A percentile compares a stretch with the other conserved stretches of the same genome.
These are phyloP conservation scores for Ceratocystis colombiana DNA, from an alignment of 2,329 filamentous ascomycete species.

Conservation along the genomic window DNA sequence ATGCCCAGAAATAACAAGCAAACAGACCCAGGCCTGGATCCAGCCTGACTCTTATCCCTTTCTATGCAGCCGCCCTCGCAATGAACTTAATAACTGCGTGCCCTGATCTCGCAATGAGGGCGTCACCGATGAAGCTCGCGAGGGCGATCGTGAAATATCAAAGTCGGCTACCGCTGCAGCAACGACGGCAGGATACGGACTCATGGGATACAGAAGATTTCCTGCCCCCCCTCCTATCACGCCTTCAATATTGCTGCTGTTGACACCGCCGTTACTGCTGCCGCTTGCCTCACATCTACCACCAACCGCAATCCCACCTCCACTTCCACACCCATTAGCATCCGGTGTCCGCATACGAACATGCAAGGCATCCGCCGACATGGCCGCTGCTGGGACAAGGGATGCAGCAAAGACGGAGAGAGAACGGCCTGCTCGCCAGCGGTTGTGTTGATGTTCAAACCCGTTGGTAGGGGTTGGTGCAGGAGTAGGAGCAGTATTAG, in stretches of 20 bases:
- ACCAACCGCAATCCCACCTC: too few relatives aligned
- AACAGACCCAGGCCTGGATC: neutral
- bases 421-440: neutral
- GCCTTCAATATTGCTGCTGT: neutral
- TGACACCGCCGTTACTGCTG: neutral
- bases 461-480: too few relatives aligned
- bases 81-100: conserved; percentile 17
- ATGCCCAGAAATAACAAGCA: neutral
- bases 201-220: neutral
- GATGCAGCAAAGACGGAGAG: neutral
- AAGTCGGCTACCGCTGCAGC: neutral
- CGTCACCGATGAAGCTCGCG: conserved; percentile 12
- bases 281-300: neutral
- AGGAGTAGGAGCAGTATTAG: neutral
- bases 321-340: too few relatives aligned
- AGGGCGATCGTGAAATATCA: neutral
- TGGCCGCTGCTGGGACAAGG: neutral
- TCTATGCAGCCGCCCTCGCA: conserved; percentile 18
- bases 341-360: conserved; percentile 10
- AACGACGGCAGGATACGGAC: neutral
- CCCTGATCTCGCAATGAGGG: conserved; percentile 19
- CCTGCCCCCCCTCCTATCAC: neutral
- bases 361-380: neutral
- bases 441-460: neutral
- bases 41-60: conserved; percentile 1